Evolutionary conservation across 805 yeast genomes (phyloP), one percentile per base, ranked within the genome.

Genomic region (Ogataea populi-albae): DNA sequence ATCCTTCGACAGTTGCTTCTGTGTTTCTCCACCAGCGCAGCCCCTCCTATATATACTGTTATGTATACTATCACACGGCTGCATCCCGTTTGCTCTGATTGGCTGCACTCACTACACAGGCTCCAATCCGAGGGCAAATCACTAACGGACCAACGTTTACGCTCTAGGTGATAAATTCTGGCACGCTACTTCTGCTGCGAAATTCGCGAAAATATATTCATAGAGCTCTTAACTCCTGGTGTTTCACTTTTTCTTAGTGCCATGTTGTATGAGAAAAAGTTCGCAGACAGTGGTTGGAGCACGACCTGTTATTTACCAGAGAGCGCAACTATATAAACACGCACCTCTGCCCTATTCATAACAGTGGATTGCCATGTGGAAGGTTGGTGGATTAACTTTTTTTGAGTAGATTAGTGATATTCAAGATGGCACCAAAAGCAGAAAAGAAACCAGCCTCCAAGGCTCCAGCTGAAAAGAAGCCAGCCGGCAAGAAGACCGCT

Each of bases 381-480:
- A n/a, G n/a, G n/a, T n/a, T n/a, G n/a, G n/a, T n/a, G n/a, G n/a
- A n/a, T n/a, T n/a, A n/a, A n/a, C n/a, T n/a, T n/a, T n/a, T n/a
- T n/a, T n/a, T n/a, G n/a, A n/a, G n/a, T n/a, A n/a, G n/a, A n/a
- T n/a, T n/a, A n/a, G n/a, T n/a, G n/a, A n/a, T n/a, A n/a, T 47
- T 35, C 42, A 73, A 47, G 69, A 79, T 79, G 84, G 82, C 83
- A 55, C 81, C 82, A 67, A 71, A 69, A 57, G 74, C 75, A 53
- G 75, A 69, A 57, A 70, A 69, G 70, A 72, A 72, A 59, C 75
- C 76, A 55, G 98, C 97, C 66, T 89, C 96, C 61, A 89, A 89
- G 74, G 95, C 95, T 52, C 96, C 96, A 64, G 94, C 95, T 69
- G 94, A 85, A 71, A 86, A 87, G 83, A 87, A 86, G 74, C 86